These are phyloP conservation scores for Capsella bursapastoris DNA, from an alignment of 345 rosid species.

Conservation along the genomic window DNA sequence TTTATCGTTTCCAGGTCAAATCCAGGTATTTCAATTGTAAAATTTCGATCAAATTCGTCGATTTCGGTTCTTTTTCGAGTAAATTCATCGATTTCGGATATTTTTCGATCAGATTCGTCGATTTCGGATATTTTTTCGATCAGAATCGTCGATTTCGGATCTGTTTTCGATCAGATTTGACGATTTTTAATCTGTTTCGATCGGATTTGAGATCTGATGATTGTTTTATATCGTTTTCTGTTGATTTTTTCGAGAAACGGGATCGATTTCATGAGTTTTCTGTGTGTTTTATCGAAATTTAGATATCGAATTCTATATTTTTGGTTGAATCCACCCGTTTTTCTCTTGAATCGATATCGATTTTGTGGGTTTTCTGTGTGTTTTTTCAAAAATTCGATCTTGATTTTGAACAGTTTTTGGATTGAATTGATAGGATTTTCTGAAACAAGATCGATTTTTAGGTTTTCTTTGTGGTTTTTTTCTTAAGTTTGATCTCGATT, in stretches of 20 bases:
- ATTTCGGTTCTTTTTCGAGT: neutral
- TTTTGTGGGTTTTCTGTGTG: neutral
- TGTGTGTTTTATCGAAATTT: neutral
- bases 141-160: neutral
- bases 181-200: neutral
- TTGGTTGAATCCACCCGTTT: neutral
- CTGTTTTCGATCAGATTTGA: neutral
- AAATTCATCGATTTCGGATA: neutral
- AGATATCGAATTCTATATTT: neutral
- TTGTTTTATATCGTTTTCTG: neutral
- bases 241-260: neutral
- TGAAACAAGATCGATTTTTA: neutral
- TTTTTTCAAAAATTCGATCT: neutral
- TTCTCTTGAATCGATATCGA: neutral
- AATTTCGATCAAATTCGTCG: neutral
- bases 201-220: conserved; percentile 13
- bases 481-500: neutral
- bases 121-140: neutral
- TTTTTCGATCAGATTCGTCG: neutral
- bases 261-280: neutral
- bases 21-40: conserved; percentile 25
- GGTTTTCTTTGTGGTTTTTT: neutral
- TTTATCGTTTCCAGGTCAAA: conserved; percentile 22
- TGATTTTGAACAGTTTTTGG: neutral
- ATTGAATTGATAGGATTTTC: neutral